Percentiles rank a stretch among this genome's conserved stretches.
phyloP scores from a whole-genome alignment of 2,329 filamentous ascomycete genomes.

The Sporothrix euskadiensis region DNA sequence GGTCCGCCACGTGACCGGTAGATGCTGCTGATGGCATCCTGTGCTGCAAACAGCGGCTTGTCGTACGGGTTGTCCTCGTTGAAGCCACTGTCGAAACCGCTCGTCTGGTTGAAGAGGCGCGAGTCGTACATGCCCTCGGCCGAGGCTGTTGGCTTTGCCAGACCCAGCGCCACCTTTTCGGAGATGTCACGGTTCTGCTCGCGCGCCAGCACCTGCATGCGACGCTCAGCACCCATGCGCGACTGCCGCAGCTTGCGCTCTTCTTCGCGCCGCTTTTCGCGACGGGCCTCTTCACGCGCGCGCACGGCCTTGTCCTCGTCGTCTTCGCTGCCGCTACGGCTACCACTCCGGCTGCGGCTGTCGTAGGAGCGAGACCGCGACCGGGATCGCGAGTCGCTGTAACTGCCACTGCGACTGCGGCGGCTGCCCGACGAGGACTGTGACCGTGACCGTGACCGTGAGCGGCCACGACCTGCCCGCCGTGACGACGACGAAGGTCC shows the following conservation, averaged over 20 bases:
- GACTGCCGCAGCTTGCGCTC: constrained; percentile 90
- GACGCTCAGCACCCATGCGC: constrained; percentile 90
- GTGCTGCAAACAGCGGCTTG: constrained; percentile 93
- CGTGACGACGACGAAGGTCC: constrained; percentile 37
- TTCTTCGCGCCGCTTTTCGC: constrained; percentile 76
- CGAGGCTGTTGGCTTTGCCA: constrained; percentile 91
- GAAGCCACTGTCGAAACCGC: constrained; percentile 86
- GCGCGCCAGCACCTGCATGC: constrained; percentile 87
- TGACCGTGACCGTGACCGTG: not conserved
- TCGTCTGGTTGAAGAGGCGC: constrained; percentile 88
- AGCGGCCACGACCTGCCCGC: constrained; percentile 24
- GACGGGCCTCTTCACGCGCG: constrained; percentile 74
- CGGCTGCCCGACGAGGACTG: constrained; percentile 29
- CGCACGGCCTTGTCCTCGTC: constrained; percentile 70
- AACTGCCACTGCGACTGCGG: not conserved
- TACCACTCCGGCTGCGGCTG: constrained; percentile 52
- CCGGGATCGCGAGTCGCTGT: constrained; percentile 37
- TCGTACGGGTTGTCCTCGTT: constrained; percentile 98
- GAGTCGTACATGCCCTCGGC: constrained; percentile 97
- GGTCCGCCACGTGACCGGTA: constrained; percentile 78
- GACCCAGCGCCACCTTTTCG: constrained; percentile 90
- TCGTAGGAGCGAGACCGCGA: constrained; percentile 38
- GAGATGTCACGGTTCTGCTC: constrained; percentile 97
- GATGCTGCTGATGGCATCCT: constrained; percentile 91
- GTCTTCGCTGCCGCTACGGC: constrained; percentile 49